Percentiles rank a stretch among this genome's conserved stretches.
These are phyloP conservation scores for Claviceps humidiphila DNA, from an alignment of 2,329 filamentous ascomycete species.

Conservation along the genomic window DNA sequence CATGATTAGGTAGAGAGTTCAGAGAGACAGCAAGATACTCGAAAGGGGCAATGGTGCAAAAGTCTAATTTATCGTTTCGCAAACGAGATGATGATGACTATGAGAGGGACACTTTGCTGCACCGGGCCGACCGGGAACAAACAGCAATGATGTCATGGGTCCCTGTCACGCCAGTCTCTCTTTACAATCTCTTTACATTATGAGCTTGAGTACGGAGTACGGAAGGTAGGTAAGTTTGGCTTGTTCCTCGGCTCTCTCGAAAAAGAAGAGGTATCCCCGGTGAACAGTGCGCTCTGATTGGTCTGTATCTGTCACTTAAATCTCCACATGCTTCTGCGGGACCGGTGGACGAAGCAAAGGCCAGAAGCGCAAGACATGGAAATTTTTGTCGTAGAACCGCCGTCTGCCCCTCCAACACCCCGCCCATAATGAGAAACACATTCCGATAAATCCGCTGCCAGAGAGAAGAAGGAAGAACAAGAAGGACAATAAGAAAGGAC, in stretches of 20 bases:
- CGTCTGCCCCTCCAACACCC: constrained; percentile 19
- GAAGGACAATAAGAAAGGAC: constrained; percentile 3
- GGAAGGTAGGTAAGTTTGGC: not conserved
- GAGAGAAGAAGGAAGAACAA: constrained; percentile 6
- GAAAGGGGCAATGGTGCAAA: not conserved
- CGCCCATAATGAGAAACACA: constrained; percentile 8
- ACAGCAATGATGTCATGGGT: constrained; percentile 2
- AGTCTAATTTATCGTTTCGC: not conserved
- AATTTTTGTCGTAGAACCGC: constrained; percentile 12
- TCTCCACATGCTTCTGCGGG: not conserved
- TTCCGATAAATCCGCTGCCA: not conserved
- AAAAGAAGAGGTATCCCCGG: not conserved
- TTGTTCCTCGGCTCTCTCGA: not conserved
- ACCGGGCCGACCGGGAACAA: not conserved
- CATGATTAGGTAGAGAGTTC: not conserved
- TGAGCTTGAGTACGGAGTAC: too few relatives aligned
- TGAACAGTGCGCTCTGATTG: not conserved
- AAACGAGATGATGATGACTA: not conserved
- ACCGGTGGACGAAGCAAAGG: not conserved
- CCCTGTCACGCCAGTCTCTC: not conserved
- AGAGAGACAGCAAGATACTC: not conserved
- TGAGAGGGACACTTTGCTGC: not conserved
- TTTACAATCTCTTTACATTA: not conserved
- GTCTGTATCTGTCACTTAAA: not conserved
- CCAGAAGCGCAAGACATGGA: constrained; percentile 2